A percentile compares a stretch with the other conserved stretches of the same genome.
Evolutionary conservation across 2,329 filamentous ascomycete species (phyloP).

Genomic region (Celoporthe dispersa): DNA sequence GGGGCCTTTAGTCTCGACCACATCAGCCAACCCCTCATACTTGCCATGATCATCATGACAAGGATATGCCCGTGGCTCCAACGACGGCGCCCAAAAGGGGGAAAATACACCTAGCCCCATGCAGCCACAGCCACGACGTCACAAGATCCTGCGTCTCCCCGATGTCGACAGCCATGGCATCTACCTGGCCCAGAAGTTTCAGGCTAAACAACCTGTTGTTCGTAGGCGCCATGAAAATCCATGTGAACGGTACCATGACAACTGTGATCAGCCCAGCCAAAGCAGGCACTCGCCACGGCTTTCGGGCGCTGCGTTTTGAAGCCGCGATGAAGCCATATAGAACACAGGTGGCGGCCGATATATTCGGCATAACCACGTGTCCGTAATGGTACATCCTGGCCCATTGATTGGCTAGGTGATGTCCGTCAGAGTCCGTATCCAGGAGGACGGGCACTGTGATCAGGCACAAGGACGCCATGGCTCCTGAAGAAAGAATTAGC

Average conservation of each 20-base stretch:
- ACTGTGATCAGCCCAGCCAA: neutral
- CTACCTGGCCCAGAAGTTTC: neutral
- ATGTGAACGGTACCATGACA: neutral
- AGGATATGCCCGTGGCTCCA: neutral
- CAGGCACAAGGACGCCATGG: constrained; percentile 32
- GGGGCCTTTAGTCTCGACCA: neutral
- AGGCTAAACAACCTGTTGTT: constrained; percentile 34
- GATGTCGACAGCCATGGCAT: neutral
- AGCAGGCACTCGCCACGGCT: neutral
- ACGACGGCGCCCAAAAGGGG: neutral
- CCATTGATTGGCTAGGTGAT: constrained; percentile 38
- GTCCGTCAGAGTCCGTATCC: constrained; percentile 33
- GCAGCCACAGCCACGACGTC: neutral
- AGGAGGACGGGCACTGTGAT: constrained; percentile 40
- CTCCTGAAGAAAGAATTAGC: neutral
- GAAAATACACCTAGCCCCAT: constrained; percentile 5
- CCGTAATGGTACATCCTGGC: constrained; percentile 41
- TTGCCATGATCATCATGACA: no score
- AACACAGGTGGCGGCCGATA: constrained; percentile 34
- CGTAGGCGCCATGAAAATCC: constrained; percentile 31
- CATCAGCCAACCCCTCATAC: no score
- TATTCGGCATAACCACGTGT: constrained; percentile 36
- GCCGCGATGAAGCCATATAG: constrained; percentile 34
- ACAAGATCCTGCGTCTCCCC: neutral
- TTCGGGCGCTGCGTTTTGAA: neutral